Evolutionary conservation across 2,329 filamentous ascomycete genomes (phyloP).

Genomic region (Rutstroemia sp.): DNA sequence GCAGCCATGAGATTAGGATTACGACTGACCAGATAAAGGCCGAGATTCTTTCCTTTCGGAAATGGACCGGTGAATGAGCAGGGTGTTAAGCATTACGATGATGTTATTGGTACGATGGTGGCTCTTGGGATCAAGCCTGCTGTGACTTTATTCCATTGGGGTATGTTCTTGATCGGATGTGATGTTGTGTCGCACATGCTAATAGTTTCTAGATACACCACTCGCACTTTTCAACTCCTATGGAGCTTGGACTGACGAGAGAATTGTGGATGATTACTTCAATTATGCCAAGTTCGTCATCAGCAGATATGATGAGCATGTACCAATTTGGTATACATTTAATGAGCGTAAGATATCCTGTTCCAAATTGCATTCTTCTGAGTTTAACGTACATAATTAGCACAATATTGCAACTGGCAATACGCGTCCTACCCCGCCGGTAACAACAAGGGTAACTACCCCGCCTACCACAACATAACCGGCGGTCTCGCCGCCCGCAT

Average conservation of each 20-base stretch:
- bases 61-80: slow-evolving; percentile 43
- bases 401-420: slow-evolving; percentile 42
- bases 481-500: slow-evolving; percentile 35
- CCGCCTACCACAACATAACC: slow-evolving; percentile 36
- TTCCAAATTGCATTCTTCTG: slow-evolving; percentile 10
- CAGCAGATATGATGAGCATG: slow-evolving; percentile 43
- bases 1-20: not conserved
- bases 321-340: slow-evolving; percentile 47
- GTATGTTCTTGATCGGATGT: slow-evolving; percentile 1
- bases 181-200: not conserved
- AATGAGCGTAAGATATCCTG: slow-evolving; percentile 38
- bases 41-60: slow-evolving; percentile 45
- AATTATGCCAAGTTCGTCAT: slow-evolving; percentile 47
- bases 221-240: slow-evolving; percentile 35
- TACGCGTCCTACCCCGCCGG: slow-evolving; percentile 38
- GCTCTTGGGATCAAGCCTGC: slow-evolving; percentile 42
- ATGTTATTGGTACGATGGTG: slow-evolving; percentile 43
- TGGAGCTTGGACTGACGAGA: slow-evolving; percentile 38
- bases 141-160: slow-evolving; percentile 39
- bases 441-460: slow-evolving; percentile 32
- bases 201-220: slow-evolving; percentile 17
- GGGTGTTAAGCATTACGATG: slow-evolving; percentile 46
- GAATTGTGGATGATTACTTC: slow-evolving; percentile 43
- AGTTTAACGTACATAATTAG: slow-evolving; percentile 7
- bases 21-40: not conserved